Evolutionary conservation across 2,329 filamentous ascomycete species (phyloP), one percentile per base, ranked within the genome.

Genomic region (Metarhizium robertsii): DNA sequence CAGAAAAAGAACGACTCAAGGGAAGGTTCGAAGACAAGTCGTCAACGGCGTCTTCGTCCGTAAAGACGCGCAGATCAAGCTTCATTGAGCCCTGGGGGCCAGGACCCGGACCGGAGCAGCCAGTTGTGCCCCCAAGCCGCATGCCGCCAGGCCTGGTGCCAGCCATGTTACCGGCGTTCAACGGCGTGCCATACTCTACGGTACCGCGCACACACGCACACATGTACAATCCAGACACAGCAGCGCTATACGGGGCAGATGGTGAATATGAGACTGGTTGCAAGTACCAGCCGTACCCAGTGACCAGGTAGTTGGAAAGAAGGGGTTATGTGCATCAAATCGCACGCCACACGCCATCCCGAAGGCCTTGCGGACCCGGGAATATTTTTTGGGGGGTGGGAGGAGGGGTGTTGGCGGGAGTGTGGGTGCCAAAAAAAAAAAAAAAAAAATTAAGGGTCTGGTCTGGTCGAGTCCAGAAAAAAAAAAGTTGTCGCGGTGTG

Each of bases 1-100:
- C 62, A 34, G 67, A 69, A 53, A 70, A 69, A 60, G 68, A 70
- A 50, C 70, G 71, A 16, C 65, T 73, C 53, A 67, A 67, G 34
- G 64, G 64, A 54, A 69, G 71, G 32, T 73, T 73, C 58, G 71
- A 71, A 36, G 67, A 71, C 53, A 64, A 63, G 48, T 36, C 43
- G 20, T 25, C 32, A 32, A 34, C 48, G 32, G 36, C 49, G 8
- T 36, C 63, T 50, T 54, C 61, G 34, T 53, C 60, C 55, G 13
- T 11, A 40, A 54, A 55, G 13, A 49, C 46, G 58, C 67, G 65
- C 49, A 66, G 66, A 47, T 59, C 64, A 55, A 71, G 68, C 66
- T 71, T 67, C 63, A 65, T 69, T 11, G 32, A 34, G 10, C 7
- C 7, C 32, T 34, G 32, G 32, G 32, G 6, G 32, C 32, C 32